These are phyloP conservation scores for Russula vinacea DNA, from an alignment of 768 basidiomycete genomes.

Conservation along the genomic window DNA sequence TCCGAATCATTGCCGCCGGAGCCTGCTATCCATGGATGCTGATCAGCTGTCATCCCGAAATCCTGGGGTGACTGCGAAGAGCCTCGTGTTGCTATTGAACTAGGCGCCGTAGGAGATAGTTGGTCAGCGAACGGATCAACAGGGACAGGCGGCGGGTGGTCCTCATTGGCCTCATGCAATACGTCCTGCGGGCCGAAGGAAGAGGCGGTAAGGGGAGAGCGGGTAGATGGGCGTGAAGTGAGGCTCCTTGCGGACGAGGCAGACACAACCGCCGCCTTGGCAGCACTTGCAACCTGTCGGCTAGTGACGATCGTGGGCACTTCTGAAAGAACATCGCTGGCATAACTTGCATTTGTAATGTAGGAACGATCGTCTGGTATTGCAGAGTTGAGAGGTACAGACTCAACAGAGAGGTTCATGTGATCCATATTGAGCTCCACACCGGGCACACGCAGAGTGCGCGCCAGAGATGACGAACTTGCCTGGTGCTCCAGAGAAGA, in stretches of 20 bases:
- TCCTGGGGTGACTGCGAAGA: constrained; percentile 35
- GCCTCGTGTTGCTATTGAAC: constrained; percentile 33
- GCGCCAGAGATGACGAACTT: constrained; percentile 40
- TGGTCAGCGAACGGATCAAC: constrained; percentile 65
- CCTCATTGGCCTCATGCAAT: constrained; percentile 45
- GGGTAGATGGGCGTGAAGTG: constrained; percentile 47
- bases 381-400: constrained; percentile 37
- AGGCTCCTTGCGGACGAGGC: constrained; percentile 38
- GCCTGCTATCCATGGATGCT: constrained; percentile 28
- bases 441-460: constrained; percentile 58
- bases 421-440: constrained; percentile 62
- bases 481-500: constrained; percentile 19
- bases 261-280: constrained; percentile 71
- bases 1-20: constrained; percentile 37
- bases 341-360: constrained; percentile 70
- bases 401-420: constrained; percentile 56
- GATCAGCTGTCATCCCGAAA: constrained; percentile 11
- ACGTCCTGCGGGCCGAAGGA: constrained; percentile 73
- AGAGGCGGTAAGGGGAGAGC: constrained; percentile 65
- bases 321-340: constrained; percentile 77
- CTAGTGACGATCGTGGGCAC: constrained; percentile 78
- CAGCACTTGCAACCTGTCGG: constrained; percentile 71
- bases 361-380: constrained; percentile 62
- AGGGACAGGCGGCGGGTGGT: constrained; percentile 33
- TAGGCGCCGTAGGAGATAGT: constrained; percentile 40